phyloP scores from a whole-genome alignment of 768 basidiomycete species.

The Tricholoma matsutake region DNA sequence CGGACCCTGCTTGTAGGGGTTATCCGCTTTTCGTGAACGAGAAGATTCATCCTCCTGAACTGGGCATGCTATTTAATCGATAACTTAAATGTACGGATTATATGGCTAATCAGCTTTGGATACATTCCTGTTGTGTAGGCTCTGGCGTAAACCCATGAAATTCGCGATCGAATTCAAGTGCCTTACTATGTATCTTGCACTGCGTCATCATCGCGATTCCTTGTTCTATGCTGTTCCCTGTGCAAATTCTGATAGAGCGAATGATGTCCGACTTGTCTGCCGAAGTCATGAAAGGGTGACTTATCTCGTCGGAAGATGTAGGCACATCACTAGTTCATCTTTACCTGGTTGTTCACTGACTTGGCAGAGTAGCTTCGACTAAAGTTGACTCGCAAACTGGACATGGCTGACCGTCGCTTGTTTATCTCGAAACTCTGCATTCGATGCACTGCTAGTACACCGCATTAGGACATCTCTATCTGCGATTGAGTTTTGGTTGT shows the following conservation, averaged over 20 bases:
- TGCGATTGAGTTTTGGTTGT: background rate
- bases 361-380: no score
- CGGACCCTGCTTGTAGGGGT: constrained; percentile 11
- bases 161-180: background rate
- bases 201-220: no score
- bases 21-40: constrained; percentile 33
- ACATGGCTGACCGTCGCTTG: no score
- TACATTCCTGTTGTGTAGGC: constrained; percentile 32
- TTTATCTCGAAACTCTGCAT: background rate
- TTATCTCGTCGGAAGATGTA: no score
- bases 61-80: constrained; percentile 70
- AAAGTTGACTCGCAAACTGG: no score
- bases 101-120: constrained; percentile 72
- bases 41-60: constrained; percentile 50
- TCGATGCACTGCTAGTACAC: background rate
- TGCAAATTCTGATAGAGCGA: no score
- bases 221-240: no score
- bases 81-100: constrained; percentile 37
- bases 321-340: no score
- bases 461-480: background rate
- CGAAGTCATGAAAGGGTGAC: no score
- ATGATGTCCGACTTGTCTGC: no score
- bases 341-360: no score
- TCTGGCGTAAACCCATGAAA: background rate
- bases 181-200: background rate